Evolutionary conservation across 1,139 yeast genomes (phyloP).

Genomic region (Eremothecium gossypii): DNA sequence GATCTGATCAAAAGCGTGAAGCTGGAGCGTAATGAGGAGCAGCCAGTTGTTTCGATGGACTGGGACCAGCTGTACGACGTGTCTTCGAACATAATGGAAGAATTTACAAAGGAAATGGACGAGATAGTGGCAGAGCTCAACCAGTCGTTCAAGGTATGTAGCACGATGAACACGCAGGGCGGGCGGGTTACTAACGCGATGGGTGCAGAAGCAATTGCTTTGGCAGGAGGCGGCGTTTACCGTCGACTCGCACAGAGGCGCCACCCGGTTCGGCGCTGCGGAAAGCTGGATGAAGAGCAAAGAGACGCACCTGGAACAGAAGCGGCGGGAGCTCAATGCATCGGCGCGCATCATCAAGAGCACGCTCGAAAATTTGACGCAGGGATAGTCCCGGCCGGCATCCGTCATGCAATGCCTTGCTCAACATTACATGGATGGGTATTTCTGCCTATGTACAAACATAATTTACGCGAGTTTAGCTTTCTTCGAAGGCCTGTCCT

Average conservation of each 20-base stretch:
- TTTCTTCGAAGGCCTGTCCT: constrained; percentile 28
- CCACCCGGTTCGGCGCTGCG: constrained; percentile 18
- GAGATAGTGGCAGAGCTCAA: constrained; percentile 18
- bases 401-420: too few species aligned
- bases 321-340: constrained; percentile 16
- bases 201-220: constrained; percentile 17
- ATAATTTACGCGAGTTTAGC: constrained; percentile 21
- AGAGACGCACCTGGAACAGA: constrained; percentile 20
- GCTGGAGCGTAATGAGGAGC: constrained; percentile 7
- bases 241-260: constrained; percentile 27
- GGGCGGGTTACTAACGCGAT: constrained; percentile 5
- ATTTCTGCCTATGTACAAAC: background rate
- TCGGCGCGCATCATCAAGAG: constrained; percentile 25
- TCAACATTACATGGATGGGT: background rate
- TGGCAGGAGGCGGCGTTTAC: constrained; percentile 30
- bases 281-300: constrained; percentile 26
- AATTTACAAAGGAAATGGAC: constrained; percentile 24
- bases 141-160: constrained; percentile 18
- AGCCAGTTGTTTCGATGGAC: constrained; percentile 14
- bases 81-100: constrained; percentile 24
- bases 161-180: background rate
- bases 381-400: constrained; percentile 1
- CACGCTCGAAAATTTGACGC: constrained; percentile 20
- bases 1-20: constrained; percentile 9
- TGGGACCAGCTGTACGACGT: constrained; percentile 27